Evolutionary conservation across 257 asterid species (phyloP).

Genomic region (Leonotis leonurus): DNA sequence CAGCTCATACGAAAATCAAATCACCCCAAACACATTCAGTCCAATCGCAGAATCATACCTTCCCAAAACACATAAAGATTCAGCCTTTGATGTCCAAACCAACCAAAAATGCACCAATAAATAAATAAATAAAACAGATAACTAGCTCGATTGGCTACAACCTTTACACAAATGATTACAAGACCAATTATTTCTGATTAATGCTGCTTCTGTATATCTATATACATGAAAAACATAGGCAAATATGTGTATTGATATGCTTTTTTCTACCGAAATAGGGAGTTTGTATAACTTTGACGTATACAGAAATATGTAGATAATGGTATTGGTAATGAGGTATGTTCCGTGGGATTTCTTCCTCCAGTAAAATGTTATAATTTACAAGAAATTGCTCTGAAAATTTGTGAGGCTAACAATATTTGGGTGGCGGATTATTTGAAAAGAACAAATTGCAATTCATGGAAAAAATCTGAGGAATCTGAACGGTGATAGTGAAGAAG

Average conservation of each 20-base stretch:
- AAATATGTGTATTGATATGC: not conserved
- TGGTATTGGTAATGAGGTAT: slow-evolving; percentile 2
- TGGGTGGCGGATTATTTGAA: slow-evolving; percentile 14
- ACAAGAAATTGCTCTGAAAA: not conserved
- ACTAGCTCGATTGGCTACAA: slow-evolving; percentile 5
- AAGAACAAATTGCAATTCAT: not conserved
- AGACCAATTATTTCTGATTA: slow-evolving; percentile 5
- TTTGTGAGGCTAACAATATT: slow-evolving; percentile 31
- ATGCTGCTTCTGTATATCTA: not conserved
- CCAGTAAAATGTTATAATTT: slow-evolving; percentile 12
- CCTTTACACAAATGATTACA: not conserved
- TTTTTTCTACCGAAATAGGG: slow-evolving; percentile 16
- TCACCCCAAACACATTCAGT: slow-evolving; percentile 5
- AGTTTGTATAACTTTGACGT: slow-evolving; percentile 7
- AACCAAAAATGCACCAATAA: slow-evolving; percentile 7
- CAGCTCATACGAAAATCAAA: slow-evolving; percentile 28
- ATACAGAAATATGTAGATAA: slow-evolving; percentile 24
- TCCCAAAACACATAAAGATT: slow-evolving; percentile 1
- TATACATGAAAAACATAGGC: not conserved
- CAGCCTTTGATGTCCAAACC: slow-evolving; percentile 13
- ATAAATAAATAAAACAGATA: not conserved
- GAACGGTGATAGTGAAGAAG: slow-evolving; percentile 22
- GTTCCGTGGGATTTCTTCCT: slow-evolving; percentile 18
- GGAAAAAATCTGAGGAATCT: slow-evolving; percentile 27
- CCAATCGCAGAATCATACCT: slow-evolving; percentile 2